Base-by-base conservation (phyloP, 805 yeast species). In the Phaffomyces thermotolerans region DNA sequence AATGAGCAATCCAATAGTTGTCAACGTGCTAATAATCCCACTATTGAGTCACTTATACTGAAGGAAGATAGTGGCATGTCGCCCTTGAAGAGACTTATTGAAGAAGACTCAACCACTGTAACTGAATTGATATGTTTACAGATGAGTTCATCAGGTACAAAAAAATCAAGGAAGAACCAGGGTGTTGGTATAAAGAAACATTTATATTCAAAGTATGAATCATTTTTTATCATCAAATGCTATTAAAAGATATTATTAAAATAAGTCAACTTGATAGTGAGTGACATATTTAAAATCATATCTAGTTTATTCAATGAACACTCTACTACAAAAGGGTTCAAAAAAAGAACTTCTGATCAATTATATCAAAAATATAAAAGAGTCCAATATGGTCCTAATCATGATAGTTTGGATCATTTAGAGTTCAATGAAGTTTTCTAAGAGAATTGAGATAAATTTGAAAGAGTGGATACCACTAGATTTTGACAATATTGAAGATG, bases 181-280 rank as follows among this genome's bases (percentile, higher is more conserved):
- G 59, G 60, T 1, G 52, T 49, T 14, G 61, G 61, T 20, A 51
- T 57, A 8, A 57, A 52, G 39, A 57, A 56, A 36, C 61, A 60
- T 6, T 34, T 56, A 8, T 57, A 57, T 37, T 49, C 61, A 1
- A 46, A 52, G 8, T 57, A 54, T 35, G 61, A 57, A 41, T 49
- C 58, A 1, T 17, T 57, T 10, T 54, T 44, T 38, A 54, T 57
- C 9, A 47, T 57, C 18, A 56, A 56, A 32, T 48, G 57, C 3
- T 57, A 39, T 42, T 52, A 53, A 31, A 44, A 43, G 1, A 42
- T 57, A 2, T 40, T 52, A 2, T 52, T 49, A 14, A 44, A 35
- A 22, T 44, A 46, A 13, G 57, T 60, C 15, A 48, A 49, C 17
- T n/a, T 56, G 34, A 53, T 56, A 8, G 36, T 57, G 2, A 39